Evolutionary conservation across 805 yeast species (phyloP), one percentile per base, ranked within the genome.

Genomic region (Zygosaccharomyces kombuchaensis): DNA sequence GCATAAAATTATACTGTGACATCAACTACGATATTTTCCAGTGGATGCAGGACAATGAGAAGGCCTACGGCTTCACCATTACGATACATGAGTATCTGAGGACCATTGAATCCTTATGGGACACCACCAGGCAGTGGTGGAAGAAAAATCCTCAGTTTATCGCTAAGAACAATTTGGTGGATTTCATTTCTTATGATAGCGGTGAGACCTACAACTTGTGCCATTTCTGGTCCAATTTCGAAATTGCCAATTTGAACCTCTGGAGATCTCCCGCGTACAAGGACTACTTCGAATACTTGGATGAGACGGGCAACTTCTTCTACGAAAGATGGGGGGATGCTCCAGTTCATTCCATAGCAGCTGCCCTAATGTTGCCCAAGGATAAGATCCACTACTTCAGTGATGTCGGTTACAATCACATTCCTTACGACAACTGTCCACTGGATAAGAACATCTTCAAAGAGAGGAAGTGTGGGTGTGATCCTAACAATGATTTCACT

Each of bases 291-390:
- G 80, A 82, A 23, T 70, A 76, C 57, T 73, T 87, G 50, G 93
- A 87, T 60, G 66, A 69, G 36, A 70, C 81, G 1, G 90, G 95
- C 48, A 95, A 95, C 2, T 83, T 89, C 61, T 88, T 84, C 71
- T 88, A 88, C 67, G 88, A 84, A 67, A 75, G 93, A 60, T 88
- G 96, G 91, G 95, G 95, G 48, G 96, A 87, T 66, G 96, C 95
- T 17, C 95, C 95, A 16, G 81, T 87, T 40, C 90, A 86, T 62
- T 81, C 90, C 6, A 80, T 87, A 53, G 95, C 89, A 16, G 91
- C 82, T 17, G 71, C 90, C 8, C 68, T 87, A 49, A 82, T 87
- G 68, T 61, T 85, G 57, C 78, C 82, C 36, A 77, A 73, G 58
- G 78, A 76, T 43, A 72, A 80, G 58, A 67, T 87, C 35, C 88